These are phyloP conservation scores for Cerioporus squamosus DNA, from an alignment of 1,284 basidiomycete genomes.

Conservation along the genomic window DNA sequence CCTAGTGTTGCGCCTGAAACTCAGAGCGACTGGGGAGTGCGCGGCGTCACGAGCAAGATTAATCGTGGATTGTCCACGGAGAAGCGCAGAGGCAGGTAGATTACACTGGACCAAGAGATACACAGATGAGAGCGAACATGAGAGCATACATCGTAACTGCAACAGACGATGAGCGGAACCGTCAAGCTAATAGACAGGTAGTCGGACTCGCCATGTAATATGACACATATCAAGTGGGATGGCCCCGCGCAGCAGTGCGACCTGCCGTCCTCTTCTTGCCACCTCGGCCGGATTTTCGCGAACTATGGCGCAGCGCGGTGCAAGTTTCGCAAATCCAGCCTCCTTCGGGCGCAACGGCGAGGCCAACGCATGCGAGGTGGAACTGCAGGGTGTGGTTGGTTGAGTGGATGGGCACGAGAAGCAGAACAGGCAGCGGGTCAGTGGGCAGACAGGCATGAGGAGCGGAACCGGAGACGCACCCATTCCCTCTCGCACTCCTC, in stretches of 20 bases:
- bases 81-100: too few species aligned
- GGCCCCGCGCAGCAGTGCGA: constrained; percentile 14
- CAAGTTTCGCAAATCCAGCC: constrained; percentile 85
- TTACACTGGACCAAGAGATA: too few species aligned
- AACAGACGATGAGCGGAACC: not conserved
- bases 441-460: not conserved
- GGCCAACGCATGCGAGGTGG: constrained; percentile 81
- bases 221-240: constrained; percentile 6
- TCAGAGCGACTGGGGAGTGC: too few species aligned
- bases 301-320: constrained; percentile 53
- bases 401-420: too few species aligned
- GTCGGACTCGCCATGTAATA: constrained; percentile 9
- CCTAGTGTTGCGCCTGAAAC: too few species aligned
- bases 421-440: not conserved
- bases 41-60: too few species aligned
- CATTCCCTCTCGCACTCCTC: constrained; percentile 91
- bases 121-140: not conserved
- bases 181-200: not conserved
- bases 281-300: constrained; percentile 43
- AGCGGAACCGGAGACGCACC: constrained; percentile 61
- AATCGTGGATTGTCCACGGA: too few species aligned
- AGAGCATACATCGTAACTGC: not conserved
- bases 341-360: constrained; percentile 75
- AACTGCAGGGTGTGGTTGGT: constrained; percentile 65
- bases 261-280: constrained; percentile 47